These are phyloP conservation scores for Candida khao-thaluensis DNA, from an alignment of 805 yeast genomes.

Conservation along the genomic window DNA sequence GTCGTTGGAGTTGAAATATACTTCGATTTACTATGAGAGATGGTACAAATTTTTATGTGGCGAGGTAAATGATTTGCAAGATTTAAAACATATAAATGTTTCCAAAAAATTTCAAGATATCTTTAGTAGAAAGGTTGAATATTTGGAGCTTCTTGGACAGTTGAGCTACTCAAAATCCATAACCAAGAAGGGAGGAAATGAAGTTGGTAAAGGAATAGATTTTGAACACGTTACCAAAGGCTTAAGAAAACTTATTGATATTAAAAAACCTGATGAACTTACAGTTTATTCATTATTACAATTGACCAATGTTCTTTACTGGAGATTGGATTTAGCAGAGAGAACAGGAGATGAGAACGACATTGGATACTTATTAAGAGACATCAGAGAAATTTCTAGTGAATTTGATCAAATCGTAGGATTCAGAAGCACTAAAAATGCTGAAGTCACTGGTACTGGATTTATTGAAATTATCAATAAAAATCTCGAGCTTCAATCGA, in stretches of 20 bases:
- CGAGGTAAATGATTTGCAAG: background rate
- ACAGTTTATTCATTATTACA: slow-evolving; percentile 4
- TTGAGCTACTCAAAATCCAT: background rate
- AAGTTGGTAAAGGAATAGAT: background rate
- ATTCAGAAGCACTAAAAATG: background rate
- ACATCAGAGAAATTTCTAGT: background rate
- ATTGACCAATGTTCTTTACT: slow-evolving; percentile 5
- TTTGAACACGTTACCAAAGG: background rate
- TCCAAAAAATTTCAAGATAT: background rate
- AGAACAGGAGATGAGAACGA: background rate
- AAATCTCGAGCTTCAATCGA: slow-evolving; percentile 4
- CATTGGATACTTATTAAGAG: background rate
- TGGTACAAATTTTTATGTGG: slow-evolving; percentile 5
- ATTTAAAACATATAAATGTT: background rate
- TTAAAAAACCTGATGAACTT: background rate
- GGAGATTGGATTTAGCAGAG: slow-evolving; percentile 8
- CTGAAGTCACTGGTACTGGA: background rate
- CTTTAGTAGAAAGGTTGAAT: background rate
- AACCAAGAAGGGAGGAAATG: background rate
- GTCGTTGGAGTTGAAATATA: slow-evolving; percentile 5
- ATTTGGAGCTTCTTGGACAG: background rate
- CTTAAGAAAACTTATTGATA: background rate
- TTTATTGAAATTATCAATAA: background rate
- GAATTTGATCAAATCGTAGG: background rate
- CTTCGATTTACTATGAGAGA: slow-evolving; percentile 2